These are phyloP conservation scores for Carex arenaria DNA, from an alignment of 202 grass and related monocot genomes.

Conservation along the genomic window DNA sequence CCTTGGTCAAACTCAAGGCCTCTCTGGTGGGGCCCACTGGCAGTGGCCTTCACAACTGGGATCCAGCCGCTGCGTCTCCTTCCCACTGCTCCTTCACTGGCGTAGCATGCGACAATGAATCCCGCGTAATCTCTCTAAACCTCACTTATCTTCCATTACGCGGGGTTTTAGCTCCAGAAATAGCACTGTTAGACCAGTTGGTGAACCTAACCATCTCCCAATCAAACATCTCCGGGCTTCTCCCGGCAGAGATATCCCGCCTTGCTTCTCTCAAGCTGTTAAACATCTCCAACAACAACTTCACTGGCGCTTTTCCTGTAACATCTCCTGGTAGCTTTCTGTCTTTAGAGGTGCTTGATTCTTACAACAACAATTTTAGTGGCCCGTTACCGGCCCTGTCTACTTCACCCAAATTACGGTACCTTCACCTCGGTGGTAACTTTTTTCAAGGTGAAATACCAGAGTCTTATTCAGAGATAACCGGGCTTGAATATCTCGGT, in stretches of 20 bases:
- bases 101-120: conserved; percentile 44
- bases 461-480: conserved; percentile 32
- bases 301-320: conserved; percentile 32
- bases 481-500: conserved; percentile 55
- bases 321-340: conserved; percentile 23
- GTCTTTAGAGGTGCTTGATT: conserved; percentile 44
- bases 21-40: not conserved
- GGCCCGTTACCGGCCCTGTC: conserved; percentile 37
- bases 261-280: conserved; percentile 52
- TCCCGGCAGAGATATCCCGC: conserved; percentile 21
- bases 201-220: conserved; percentile 68
- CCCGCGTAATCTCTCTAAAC: conserved; percentile 50
- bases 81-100: conserved; percentile 63
- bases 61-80: conserved; percentile 19
- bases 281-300: conserved; percentile 87
- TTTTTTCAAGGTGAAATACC: conserved; percentile 73
- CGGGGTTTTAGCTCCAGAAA: conserved; percentile 36
- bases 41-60: conserved; percentile 58
- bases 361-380: conserved; percentile 82
- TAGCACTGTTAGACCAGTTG: conserved; percentile 49
- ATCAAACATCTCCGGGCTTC: conserved; percentile 25
- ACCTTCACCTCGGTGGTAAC: conserved; percentile 86
- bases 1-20: conserved; percentile 44
- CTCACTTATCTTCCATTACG: conserved; percentile 48
- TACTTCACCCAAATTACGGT: conserved; percentile 17